phyloP scores from a whole-genome alignment of 495 filamentous ascomycete genomes.

The Cairneyella variabilis region DNA sequence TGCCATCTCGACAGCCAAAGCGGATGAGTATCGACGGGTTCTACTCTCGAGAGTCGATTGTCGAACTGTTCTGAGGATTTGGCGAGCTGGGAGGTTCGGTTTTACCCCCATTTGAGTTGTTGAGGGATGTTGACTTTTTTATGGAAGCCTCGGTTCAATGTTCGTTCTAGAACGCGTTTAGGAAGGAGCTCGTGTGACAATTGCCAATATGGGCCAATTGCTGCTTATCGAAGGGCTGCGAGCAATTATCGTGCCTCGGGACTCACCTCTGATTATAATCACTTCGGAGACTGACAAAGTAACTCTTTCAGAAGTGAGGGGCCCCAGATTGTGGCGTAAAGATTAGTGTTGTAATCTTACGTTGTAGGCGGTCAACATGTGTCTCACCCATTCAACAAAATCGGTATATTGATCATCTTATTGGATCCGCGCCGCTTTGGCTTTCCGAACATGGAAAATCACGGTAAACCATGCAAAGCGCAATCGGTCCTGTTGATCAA shows the following conservation, averaged over 20 bases:
- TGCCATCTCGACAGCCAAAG: slow-evolving; percentile 11
- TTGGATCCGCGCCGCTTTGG: too few relatives aligned
- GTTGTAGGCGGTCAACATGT: too few relatives aligned
- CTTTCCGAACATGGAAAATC: too few relatives aligned
- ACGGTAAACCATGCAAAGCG: too few relatives aligned
- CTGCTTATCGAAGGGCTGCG: not conserved
- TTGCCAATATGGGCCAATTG: not conserved
- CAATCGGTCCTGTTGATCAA: too few relatives aligned
- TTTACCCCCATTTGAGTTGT: slow-evolving; percentile 1
- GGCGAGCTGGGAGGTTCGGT: not conserved
- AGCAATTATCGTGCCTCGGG: not conserved
- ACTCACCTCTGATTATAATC: too few relatives aligned
- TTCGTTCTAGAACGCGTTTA: not conserved
- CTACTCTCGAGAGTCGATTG: not conserved
- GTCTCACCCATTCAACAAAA: too few relatives aligned
- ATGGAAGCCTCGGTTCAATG: not conserved
- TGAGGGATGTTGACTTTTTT: not conserved
- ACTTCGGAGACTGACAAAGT: too few relatives aligned
- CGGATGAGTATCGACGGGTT: not conserved
- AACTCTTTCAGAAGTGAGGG: too few relatives aligned
- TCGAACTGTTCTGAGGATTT: not conserved
- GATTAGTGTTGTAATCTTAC: too few relatives aligned
- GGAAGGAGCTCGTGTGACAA: slow-evolving; percentile 1
- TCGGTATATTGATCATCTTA: too few relatives aligned
- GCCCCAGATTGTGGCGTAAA: not conserved